Base-by-base conservation (phyloP, 148 eudicot species). In the Pharnaceum exiguum region DNA sequence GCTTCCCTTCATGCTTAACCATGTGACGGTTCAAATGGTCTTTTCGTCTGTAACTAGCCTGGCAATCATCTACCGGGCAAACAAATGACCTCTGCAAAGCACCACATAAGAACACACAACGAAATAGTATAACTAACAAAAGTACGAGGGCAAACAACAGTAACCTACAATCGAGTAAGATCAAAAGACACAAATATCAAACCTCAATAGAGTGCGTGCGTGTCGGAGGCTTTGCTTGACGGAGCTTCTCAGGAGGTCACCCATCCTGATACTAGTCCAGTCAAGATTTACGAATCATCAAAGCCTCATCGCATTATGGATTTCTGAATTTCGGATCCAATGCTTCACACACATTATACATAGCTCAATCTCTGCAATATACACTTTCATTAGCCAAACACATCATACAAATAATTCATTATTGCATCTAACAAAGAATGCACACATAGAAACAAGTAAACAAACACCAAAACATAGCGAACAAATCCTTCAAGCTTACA, bases 181-280 rank as follows among this genome's bases (percentile, higher is more conserved):
- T n/a, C n/a, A n/a, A n/a, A n/a, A n/a, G n/a, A n/a, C n/a, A n/a
- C n/a, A n/a, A n/a, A n/a, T n/a, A n/a, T n/a, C 69, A 59, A 71
- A 71, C 70, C 75, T 65, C 66, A 44, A 45, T 26, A 35, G 37
- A 50, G 75, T 64, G 75, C 75, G n/a, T n/a, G n/a, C n/a, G 75
- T 65, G 75, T 51, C 22, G 30, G 75, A 71, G 75, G 75, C 75
- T 71, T 37, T 37, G 61, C 99, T 82, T 86, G 95, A 82, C 56
- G 89, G 99, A 88, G 79, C 99, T 93, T 93, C 99, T 71, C 99
- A 93, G 95, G 91, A 75, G 84, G 99, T 93, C 96, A 59, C 96
- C 95, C 95, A n/a, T 55, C 95, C 99, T 89, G 99, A 70, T 93
- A 93, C 99, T 93, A 71, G 89, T 93, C 99, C 96, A 77, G 59